A percentile compares a stretch with the other conserved stretches of the same genome.
These are phyloP conservation scores for Cyberlindnera saturnus DNA, from an alignment of 805 yeast genomes.

Conservation along the genomic window DNA sequence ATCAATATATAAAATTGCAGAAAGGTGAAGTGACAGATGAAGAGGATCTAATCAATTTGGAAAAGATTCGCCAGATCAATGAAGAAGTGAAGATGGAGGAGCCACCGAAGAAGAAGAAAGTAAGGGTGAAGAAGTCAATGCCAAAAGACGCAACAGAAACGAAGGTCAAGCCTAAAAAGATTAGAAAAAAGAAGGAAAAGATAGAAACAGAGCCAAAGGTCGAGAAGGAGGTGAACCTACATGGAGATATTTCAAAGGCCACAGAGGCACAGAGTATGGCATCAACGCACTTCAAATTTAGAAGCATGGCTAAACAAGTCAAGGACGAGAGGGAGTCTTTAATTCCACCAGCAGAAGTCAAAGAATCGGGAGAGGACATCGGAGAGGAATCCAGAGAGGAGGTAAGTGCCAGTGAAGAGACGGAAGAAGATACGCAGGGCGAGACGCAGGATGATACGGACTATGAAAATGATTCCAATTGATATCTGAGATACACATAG, in stretches of 20 bases:
- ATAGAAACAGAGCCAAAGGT: too few relatives aligned
- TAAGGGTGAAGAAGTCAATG: not conserved
- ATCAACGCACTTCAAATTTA: slow-evolving; percentile 9
- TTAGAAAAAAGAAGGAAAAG: not conserved
- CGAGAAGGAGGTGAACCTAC: not conserved
- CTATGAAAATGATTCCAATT: slow-evolving; percentile 3
- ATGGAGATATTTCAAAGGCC: not conserved
- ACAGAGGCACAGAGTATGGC: not conserved
- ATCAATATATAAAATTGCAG: slow-evolving; percentile 8
- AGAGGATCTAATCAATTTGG: slow-evolving; percentile 17
- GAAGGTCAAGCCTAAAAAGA: not conserved
- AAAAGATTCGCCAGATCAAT: slow-evolving; percentile 5
- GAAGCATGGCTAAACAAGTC: not conserved
- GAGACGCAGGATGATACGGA: slow-evolving; percentile 1
- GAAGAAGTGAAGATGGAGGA: slow-evolving; percentile 3
- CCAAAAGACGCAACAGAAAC: not conserved
- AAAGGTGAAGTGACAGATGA: slow-evolving; percentile 15
- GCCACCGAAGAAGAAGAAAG: slow-evolving; percentile 1
- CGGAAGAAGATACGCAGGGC: not conserved
- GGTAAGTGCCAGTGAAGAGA: not conserved
- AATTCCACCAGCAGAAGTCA: not conserved
- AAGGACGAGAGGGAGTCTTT: too few relatives aligned
- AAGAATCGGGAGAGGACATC: not conserved
- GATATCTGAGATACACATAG: not conserved
- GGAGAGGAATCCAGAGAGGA: not conserved